A percentile compares a stretch with the other conserved stretches of the same genome.
Evolutionary conservation across 257 asterid genomes (phyloP).

Genomic region (Fraxinus quadrangulata): DNA sequence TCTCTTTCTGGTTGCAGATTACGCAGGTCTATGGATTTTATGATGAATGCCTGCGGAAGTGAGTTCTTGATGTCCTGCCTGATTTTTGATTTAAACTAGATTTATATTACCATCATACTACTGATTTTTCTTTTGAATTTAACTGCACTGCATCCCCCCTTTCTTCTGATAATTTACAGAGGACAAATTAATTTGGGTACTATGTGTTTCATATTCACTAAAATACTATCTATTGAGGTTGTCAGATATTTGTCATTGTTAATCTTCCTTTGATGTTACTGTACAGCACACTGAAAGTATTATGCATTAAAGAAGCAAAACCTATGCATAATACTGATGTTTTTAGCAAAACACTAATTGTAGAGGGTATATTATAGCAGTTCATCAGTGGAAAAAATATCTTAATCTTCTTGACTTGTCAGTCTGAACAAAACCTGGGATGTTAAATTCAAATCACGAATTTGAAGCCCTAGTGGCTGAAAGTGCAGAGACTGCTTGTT

Average conservation of each 20-base stretch:
- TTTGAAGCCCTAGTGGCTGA: background rate
- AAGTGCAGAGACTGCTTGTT: background rate
- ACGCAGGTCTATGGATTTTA: slow-evolving; percentile 61
- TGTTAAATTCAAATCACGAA: background rate
- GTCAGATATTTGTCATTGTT: background rate
- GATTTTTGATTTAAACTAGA: background rate
- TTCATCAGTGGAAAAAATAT: background rate
- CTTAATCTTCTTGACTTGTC: background rate
- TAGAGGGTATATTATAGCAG: background rate
- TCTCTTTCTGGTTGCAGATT: slow-evolving; percentile 42
- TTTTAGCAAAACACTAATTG: background rate
- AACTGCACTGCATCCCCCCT: background rate
- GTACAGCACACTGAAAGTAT: background rate
- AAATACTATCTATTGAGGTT: background rate
- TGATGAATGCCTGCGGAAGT: slow-evolving; percentile 59
- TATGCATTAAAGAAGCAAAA: background rate
- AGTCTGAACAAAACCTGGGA: background rate
- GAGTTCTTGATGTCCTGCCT: slow-evolving; percentile 29
- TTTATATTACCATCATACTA: background rate
- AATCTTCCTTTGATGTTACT: background rate
- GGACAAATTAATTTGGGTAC: background rate
- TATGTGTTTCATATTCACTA: background rate
- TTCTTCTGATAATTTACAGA: background rate
- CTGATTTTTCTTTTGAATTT: background rate
- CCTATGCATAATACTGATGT: background rate